These are phyloP conservation scores for Curvularia sp. DNA, from an alignment of 2,329 filamentous ascomycete genomes.

Conservation along the genomic window DNA sequence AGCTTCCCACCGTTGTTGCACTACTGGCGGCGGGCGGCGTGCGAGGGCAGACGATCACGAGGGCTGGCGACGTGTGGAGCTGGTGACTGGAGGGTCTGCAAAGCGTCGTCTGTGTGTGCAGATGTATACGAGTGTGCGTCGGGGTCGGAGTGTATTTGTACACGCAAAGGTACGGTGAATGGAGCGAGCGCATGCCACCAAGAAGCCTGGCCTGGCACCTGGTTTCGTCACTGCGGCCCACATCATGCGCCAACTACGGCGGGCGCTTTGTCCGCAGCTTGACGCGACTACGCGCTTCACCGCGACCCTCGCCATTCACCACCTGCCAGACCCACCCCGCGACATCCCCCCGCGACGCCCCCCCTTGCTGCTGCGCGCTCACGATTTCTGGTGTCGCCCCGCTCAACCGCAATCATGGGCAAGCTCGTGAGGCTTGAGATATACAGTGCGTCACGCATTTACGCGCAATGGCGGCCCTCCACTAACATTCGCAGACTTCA, in stretches of 20 bases:
- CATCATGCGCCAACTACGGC: constrained; percentile 34
- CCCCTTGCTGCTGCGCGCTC: constrained; percentile 21
- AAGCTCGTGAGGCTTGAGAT: constrained; percentile 95
- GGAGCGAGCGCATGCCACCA: neutral
- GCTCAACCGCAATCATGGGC: constrained; percentile 68
- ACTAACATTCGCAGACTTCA: constrained; percentile 74
- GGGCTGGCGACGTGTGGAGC: constrained; percentile 3
- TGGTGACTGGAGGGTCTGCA: neutral
- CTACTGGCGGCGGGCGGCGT: neutral
- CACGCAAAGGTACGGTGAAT: neutral
- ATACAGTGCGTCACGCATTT: constrained; percentile 70
- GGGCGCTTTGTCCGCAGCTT: constrained; percentile 13
- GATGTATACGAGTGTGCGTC: neutral
- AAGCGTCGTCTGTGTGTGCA: neutral
- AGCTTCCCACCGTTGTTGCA: constrained; percentile 30
- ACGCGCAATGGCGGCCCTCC: constrained; percentile 18
- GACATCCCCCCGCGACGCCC: constrained; percentile 10
- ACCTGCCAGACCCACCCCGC: constrained; percentile 11
- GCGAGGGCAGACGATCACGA: constrained; percentile 17
- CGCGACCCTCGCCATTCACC: constrained; percentile 6
- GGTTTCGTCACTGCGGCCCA: constrained; percentile 35
- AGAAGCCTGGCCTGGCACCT: neutral
- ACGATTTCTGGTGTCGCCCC: constrained; percentile 8
- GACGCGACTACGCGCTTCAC: constrained; percentile 27
- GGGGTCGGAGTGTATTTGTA: neutral